Evolutionary conservation across 2,329 filamentous ascomycete species (phyloP).

Genomic region (Hymenoscyphus fructigenus): DNA sequence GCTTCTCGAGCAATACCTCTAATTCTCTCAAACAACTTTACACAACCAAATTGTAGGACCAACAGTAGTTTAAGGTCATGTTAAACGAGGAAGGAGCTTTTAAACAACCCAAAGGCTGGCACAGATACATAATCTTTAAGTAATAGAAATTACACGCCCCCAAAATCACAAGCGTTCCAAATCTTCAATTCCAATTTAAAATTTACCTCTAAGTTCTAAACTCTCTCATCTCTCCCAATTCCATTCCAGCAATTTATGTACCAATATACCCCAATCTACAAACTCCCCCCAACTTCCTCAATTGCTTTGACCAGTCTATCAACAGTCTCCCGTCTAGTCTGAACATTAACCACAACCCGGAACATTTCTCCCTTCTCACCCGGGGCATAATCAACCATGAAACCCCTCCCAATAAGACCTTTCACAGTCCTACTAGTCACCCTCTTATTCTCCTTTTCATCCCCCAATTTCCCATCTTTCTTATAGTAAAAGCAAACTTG

Average conservation of each 20-base stretch:
- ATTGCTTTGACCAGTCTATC: constrained; percentile 62
- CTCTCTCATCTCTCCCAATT: not conserved
- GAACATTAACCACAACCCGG: constrained; percentile 65
- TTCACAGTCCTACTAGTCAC: constrained; percentile 55
- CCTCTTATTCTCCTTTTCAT: constrained; percentile 48
- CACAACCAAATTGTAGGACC: too few relatives aligned
- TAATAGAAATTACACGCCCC: too few relatives aligned
- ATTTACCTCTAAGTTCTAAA: too few relatives aligned
- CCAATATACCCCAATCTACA: not conserved
- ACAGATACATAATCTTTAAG: too few relatives aligned
- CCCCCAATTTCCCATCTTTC: constrained; percentile 51
- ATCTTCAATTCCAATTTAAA: too few relatives aligned
- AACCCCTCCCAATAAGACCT: constrained; percentile 56
- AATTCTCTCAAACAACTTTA: too few relatives aligned
- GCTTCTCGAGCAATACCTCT: too few relatives aligned
- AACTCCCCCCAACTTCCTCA: constrained; percentile 37
- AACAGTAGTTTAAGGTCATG: too few relatives aligned
- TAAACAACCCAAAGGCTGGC: too few relatives aligned
- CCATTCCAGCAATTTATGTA: too few relatives aligned
- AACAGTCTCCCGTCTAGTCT: constrained; percentile 58
- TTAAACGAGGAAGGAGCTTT: too few relatives aligned
- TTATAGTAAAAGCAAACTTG: constrained; percentile 95
- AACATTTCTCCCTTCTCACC: constrained; percentile 64
- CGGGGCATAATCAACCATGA: constrained; percentile 61
- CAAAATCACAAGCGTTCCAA: too few relatives aligned